Percentiles rank a stretch among this genome's conserved stretches.
Conservation (phyloP, 1,284 basidiomycete species). For the Volvariella volvacea region DNA sequence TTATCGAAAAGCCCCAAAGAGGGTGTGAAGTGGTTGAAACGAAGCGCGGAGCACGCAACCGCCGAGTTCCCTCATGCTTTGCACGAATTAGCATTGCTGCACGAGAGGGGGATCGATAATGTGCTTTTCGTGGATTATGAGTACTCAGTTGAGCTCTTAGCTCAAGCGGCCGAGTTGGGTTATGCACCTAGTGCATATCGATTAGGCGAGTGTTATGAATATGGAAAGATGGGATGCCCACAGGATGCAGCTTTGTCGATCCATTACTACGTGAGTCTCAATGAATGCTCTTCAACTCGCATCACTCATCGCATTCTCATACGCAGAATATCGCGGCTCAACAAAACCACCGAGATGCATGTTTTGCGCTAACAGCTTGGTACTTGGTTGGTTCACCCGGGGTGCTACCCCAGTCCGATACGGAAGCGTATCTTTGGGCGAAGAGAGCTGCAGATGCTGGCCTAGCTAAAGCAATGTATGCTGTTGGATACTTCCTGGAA, state of each 20-base stretch:
- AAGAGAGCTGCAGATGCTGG: slow-evolving; percentile 88
- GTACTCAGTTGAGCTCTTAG: slow-evolving; percentile 91
- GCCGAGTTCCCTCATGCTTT: slow-evolving; percentile 95
- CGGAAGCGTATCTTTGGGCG: slow-evolving; percentile 94
- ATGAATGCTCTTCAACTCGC: slow-evolving; percentile 7
- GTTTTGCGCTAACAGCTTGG: slow-evolving; percentile 98
- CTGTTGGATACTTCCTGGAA: slow-evolving; percentile 95
- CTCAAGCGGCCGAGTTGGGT: slow-evolving; percentile 91
- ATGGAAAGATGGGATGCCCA: slow-evolving; percentile 98
- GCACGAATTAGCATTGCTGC: slow-evolving; percentile 91
- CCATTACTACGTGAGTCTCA: slow-evolving; percentile 85
- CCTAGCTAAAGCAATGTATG: slow-evolving; percentile 91
- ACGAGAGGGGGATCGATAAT: slow-evolving; percentile 94
- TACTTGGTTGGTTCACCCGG: slow-evolving; percentile 98
- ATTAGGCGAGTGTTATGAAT: slow-evolving; percentile 98
- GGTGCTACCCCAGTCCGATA: slow-evolving; percentile 95
- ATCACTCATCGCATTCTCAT: slow-evolving; percentile 7
- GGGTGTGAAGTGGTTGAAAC: slow-evolving; percentile 97
- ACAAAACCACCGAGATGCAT: slow-evolving; percentile 94
- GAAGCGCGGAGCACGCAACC: slow-evolving; percentile 90
- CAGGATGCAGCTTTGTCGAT: slow-evolving; percentile 95
- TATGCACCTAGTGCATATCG: slow-evolving; percentile 96
- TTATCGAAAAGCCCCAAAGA: slow-evolving; percentile 86
- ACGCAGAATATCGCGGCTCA: slow-evolving; percentile 99
- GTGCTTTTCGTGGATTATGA: slow-evolving; percentile 96